Evolutionary conservation across 169 alveolate genomes (phyloP).

Genomic region (Sarcocystis neurona): DNA sequence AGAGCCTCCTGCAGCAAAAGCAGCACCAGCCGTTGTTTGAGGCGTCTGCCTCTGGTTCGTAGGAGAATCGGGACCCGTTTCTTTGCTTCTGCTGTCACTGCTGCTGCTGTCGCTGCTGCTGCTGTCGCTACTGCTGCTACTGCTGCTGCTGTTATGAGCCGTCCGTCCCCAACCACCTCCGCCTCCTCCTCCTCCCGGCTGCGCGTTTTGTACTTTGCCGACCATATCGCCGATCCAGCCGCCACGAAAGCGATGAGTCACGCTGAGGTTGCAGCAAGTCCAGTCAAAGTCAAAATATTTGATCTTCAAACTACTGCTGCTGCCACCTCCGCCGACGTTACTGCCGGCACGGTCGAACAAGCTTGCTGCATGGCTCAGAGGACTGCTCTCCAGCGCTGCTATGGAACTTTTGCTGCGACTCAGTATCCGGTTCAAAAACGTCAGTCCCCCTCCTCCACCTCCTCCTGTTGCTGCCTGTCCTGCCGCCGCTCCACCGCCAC

Average conservation of each 20-base stretch:
- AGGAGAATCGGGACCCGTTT: background rate
- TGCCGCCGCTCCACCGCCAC: background rate
- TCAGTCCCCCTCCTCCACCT: background rate
- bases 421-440: background rate
- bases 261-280: background rate
- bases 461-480: background rate
- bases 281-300: background rate
- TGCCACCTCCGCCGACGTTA: background rate
- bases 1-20: too few species aligned
- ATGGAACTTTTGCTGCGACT: background rate
- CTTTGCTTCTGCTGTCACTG: background rate
- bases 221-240: background rate
- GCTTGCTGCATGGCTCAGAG: conserved; percentile 2
- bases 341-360: background rate
- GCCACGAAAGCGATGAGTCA: background rate
- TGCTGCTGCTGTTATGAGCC: background rate
- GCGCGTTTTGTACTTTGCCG: background rate
- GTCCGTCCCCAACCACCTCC: background rate
- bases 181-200: too few species aligned
- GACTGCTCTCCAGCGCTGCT: background rate
- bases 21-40: too few species aligned
- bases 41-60: background rate
- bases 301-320: background rate
- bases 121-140: background rate
- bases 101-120: background rate